These are phyloP conservation scores for Manihot esculenta DNA, from an alignment of 441 rosid species.

Conservation along the genomic window DNA sequence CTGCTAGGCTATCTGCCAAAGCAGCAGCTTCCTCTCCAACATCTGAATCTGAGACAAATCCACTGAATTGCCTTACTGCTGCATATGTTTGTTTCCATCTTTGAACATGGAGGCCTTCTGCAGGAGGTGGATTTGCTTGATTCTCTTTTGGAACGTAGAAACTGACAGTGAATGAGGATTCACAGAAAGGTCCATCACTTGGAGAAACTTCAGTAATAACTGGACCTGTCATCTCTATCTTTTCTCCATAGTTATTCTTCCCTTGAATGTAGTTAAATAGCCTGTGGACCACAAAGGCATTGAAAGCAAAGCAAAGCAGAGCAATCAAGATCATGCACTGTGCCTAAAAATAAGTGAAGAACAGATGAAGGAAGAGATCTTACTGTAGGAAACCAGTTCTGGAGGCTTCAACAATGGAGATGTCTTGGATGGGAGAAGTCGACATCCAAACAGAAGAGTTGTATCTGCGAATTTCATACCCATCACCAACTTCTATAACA, in stretches of 20 bases:
- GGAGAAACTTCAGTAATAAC: conserved; percentile 66
- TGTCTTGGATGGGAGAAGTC: conserved; percentile 68
- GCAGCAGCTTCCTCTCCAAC: conserved; percentile 76
- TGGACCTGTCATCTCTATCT: conserved; percentile 90
- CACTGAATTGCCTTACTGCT: conserved; percentile 60
- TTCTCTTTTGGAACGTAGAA: conserved; percentile 75
- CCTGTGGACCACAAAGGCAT: no score
- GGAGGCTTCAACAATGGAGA: conserved; percentile 74
- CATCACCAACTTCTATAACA: conserved; percentile 50
- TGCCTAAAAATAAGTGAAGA: no score
- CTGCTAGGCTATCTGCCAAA: conserved; percentile 57
- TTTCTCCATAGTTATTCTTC: conserved; percentile 50
- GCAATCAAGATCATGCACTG: no score
- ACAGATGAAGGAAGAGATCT: not conserved
- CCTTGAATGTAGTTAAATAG: conserved; percentile 85
- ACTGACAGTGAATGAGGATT: conserved; percentile 74
- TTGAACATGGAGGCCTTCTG: conserved; percentile 70
- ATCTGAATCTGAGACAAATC: conserved; percentile 57
- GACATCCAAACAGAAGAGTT: conserved; percentile 63
- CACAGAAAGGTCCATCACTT: conserved; percentile 79
- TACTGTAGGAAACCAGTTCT: conserved; percentile 66
- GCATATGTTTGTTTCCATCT: conserved; percentile 35
- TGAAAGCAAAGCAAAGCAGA: no score
- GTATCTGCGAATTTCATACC: conserved; percentile 72
- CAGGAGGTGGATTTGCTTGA: conserved; percentile 55